Percentiles rank a stretch among this genome's conserved stretches.
Conservation (phyloP, 2,329 filamentous ascomycete species). For the Fusarium nelsonii region DNA sequence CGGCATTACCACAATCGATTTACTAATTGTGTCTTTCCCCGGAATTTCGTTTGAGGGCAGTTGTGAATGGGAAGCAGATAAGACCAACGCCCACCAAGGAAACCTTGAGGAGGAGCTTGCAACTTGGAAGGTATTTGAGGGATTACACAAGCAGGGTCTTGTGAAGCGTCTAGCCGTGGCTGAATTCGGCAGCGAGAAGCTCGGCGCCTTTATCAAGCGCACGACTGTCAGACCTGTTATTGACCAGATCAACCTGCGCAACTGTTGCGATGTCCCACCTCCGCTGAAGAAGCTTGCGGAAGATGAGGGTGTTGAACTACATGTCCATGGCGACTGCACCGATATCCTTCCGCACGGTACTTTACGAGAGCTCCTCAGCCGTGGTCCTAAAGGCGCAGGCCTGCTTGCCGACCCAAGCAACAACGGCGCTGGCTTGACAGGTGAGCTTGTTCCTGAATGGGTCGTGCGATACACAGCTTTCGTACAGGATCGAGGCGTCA, state of each 20-base stretch:
- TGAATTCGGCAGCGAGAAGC: constrained; percentile 89
- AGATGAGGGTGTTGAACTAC: constrained; percentile 82
- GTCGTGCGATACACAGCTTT: constrained; percentile 98
- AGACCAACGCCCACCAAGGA: constrained; percentile 70
- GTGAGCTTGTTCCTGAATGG: constrained; percentile 89
- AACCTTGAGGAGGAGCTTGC: constrained; percentile 75
- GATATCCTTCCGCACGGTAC: constrained; percentile 91
- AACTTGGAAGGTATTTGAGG: constrained; percentile 80
- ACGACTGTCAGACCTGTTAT: constrained; percentile 82
- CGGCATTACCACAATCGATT: constrained; percentile 79
- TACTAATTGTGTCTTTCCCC: constrained; percentile 93
- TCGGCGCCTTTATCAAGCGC: constrained; percentile 79
- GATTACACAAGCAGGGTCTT: constrained; percentile 75
- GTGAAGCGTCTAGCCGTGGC: constrained; percentile 85
- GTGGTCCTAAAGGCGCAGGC: constrained; percentile 77
- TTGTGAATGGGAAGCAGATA: constrained; percentile 82
- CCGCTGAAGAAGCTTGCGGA: constrained; percentile 88
- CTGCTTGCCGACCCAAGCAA: constrained; percentile 74
- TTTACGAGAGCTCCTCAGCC: constrained; percentile 83
- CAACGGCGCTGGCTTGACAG: constrained; percentile 70
- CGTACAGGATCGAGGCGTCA: constrained; percentile 91
- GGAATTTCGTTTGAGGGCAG: constrained; percentile 94
- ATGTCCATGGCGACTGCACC: constrained; percentile 94
- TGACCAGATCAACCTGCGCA: constrained; percentile 94
- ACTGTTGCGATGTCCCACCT: constrained; percentile 96